Evolutionary conservation across 148 eudicot genomes (phyloP).

Genomic region (Rhododendron kiyosumense): DNA sequence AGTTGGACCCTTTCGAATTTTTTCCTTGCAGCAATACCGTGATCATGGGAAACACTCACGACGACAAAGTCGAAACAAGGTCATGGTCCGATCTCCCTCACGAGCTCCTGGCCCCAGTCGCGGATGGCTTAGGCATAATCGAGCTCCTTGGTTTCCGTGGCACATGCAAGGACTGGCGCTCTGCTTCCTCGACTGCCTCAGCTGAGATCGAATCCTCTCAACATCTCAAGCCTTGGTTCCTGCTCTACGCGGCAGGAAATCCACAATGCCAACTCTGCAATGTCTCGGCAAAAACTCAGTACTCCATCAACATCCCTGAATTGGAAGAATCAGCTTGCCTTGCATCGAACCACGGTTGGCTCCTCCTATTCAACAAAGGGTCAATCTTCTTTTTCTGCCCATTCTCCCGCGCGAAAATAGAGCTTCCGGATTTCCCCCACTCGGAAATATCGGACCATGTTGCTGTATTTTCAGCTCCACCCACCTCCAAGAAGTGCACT

Average conservation of each 20-base stretch:
- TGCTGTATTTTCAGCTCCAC: slow-evolving; percentile 15
- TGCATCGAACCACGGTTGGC: slow-evolving; percentile 28
- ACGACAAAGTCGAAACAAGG: neutral
- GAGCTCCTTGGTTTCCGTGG: slow-evolving; percentile 28
- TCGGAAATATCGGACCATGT: slow-evolving; percentile 4
- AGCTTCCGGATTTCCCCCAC: slow-evolving; percentile 20
- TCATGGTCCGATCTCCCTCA: slow-evolving; percentile 23
- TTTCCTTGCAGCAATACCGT: neutral
- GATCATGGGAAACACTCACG: neutral
- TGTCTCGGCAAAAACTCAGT: neutral
- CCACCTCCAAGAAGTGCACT: slow-evolving; percentile 18
- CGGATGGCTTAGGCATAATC: slow-evolving; percentile 8
- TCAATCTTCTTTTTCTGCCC: slow-evolving; percentile 23
- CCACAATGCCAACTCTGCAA: slow-evolving; percentile 1
- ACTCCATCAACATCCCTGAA: slow-evolving; percentile 14
- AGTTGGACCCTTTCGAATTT: neutral
- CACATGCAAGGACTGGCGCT: slow-evolving; percentile 21
- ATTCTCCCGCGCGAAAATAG: slow-evolving; percentile 18
- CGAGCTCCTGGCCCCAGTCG: slow-evolving; percentile 18
- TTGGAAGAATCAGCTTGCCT: slow-evolving; percentile 17
- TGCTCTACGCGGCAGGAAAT: neutral
- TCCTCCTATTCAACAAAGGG: slow-evolving; percentile 11
- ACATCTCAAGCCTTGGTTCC: slow-evolving; percentile 7
- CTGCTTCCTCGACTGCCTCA: slow-evolving; percentile 15
- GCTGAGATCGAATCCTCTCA: slow-evolving; percentile 7